A percentile compares a stretch with the other conserved stretches of the same genome.
Evolutionary conservation across 1,139 yeast species (phyloP).

Genomic region (Tardiomyces blankii): DNA sequence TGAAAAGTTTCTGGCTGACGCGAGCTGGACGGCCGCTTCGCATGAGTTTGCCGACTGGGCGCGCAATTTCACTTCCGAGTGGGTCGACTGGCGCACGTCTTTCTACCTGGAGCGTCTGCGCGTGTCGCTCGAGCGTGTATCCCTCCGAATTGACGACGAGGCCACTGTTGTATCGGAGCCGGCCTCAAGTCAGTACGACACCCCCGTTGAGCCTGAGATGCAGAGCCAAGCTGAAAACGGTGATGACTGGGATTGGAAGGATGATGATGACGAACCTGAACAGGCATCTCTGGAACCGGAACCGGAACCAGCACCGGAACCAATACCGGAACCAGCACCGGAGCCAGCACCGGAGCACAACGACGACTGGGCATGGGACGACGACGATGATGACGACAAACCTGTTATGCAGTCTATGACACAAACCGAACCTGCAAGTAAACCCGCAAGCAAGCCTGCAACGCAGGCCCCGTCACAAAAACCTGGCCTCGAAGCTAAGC

Average conservation of each 20-base stretch:
- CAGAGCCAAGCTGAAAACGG: conserved; percentile 3
- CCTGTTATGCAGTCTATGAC: no score
- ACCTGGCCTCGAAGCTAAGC: not conserved
- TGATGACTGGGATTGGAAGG: conserved; percentile 24
- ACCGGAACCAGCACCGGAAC: not conserved
- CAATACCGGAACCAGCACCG: not conserved
- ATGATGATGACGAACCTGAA: conserved; percentile 10
- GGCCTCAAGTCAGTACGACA: conserved; percentile 1
- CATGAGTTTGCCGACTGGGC: not conserved
- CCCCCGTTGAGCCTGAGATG: conserved; percentile 2
- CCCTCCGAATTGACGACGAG: not conserved
- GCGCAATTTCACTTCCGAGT: not conserved
- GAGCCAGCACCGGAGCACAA: not conserved
- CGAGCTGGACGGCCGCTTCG: conserved; percentile 10
- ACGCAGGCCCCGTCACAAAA: not conserved
- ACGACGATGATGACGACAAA: conserved; percentile 10
- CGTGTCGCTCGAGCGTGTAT: not conserved
- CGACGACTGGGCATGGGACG: conserved; percentile 16
- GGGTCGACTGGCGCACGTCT: conserved; percentile 1
- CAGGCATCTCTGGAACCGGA: not conserved
- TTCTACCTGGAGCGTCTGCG: conserved; percentile 4
- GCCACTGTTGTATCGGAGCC: no score
- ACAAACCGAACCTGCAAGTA: no score
- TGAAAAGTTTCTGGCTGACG: conserved; percentile 11
- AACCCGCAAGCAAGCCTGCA: not conserved